These are phyloP conservation scores for Pouteria campechiana DNA, from an alignment of 179 eudicot genomes.

Conservation along the genomic window DNA sequence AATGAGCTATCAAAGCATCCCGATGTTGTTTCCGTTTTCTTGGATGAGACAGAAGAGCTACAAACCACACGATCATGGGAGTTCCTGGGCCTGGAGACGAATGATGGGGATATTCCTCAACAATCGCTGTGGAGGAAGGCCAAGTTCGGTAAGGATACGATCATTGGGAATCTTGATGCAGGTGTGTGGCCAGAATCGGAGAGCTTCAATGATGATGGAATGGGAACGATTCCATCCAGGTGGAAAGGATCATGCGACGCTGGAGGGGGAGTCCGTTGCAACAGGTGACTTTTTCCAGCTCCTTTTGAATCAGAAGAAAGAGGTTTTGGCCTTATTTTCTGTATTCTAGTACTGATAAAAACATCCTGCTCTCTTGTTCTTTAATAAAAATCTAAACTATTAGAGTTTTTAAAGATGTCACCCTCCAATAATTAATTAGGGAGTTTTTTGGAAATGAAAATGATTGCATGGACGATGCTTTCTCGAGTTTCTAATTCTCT, in stretches of 20 bases:
- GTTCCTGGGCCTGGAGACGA: conserved; percentile 21
- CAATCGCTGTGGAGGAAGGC: conserved; percentile 23
- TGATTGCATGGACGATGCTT: too few species aligned
- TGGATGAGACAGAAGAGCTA: conserved; percentile 17
- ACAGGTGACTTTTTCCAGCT: conserved; percentile 16
- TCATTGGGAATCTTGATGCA: conserved; percentile 41
- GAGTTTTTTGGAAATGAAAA: too few species aligned
- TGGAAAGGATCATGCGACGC: conserved; percentile 43
- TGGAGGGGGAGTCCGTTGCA: conserved; percentile 9
- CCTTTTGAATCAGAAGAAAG: too few species aligned
- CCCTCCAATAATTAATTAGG: too few species aligned
- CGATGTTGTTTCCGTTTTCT: conserved; percentile 25
- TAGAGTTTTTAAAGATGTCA: too few species aligned
- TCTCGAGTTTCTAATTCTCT: too few species aligned
- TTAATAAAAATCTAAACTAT: too few species aligned
- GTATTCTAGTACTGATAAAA: too few species aligned
- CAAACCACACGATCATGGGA: conserved; percentile 40
- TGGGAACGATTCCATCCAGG: conserved; percentile 43
- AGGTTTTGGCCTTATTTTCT: too few species aligned
- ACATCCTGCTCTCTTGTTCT: too few species aligned
- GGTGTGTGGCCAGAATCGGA: conserved; percentile 69
- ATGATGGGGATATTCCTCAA: conserved; percentile 8
- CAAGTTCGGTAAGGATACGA: conserved; percentile 25
- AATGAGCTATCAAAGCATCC: conserved; percentile 22
- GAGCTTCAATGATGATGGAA: conserved; percentile 35